Evolutionary conservation across 2,329 filamentous ascomycete genomes (phyloP), one percentile per base, ranked within the genome.

Genomic region (Lasiodiplodia sp.): DNA sequence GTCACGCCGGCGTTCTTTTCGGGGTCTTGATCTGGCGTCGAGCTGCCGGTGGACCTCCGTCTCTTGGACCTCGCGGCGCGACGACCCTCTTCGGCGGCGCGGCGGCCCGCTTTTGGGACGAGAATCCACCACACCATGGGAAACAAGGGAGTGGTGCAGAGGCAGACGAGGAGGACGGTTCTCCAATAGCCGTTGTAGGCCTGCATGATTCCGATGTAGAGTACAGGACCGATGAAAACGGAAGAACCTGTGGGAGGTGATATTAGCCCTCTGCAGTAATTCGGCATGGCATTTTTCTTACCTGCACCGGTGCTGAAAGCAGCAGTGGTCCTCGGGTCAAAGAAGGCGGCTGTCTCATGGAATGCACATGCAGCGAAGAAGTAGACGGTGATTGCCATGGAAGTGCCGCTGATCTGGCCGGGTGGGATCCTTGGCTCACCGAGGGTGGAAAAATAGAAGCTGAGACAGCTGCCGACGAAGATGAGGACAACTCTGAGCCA

Each of bases 381-480:
- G 60, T 64, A 51, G 31, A 52, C 60, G 11, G 44, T 64, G 2
- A 47, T 47, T 1, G 60, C 60, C 47, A 52, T 64, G n/a, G 47
- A 52, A 4, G 60, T 64, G 18, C 60, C 60, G 31, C 28, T 64
- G 47, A 64, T 64, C 14, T 51, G 60, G 18, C 60, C 60, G 2
- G 60, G 60, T 2, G 60, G 60, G 14, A 64, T 64, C 18, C 38
- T 28, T 11, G 34, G 28, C 16, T 57, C 23, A 34, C 60, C 60
- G 4, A 64, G 60, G 8, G 60, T 64, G 10, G 28, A 64, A 31
- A 64, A 38, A n/a, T 52, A 64, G 60, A 52, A 64, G 7, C 44
- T n/a, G 31, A 64, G 44, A 28, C 60, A 64, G 44, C 60, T 64
- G 4, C 60, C 25, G 16, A 64, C 47, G n/a, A 64, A 64, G 31